Percentiles rank a stretch among this genome's conserved stretches.
Conservation (phyloP, 1,284 basidiomycete genomes). For the Rhodotorula sp. region DNA sequence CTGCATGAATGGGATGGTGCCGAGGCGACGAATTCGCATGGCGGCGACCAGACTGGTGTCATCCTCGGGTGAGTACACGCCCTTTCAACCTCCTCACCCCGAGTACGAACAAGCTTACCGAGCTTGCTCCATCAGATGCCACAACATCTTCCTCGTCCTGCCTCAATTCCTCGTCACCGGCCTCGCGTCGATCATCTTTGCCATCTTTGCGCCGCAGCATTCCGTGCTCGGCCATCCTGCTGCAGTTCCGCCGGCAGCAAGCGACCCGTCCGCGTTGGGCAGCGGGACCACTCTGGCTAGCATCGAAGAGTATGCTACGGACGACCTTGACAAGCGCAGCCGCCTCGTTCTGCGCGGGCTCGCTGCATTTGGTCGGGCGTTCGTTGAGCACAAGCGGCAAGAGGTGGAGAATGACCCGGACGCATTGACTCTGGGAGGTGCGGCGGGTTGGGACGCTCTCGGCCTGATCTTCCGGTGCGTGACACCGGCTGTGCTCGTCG, state of each 20-base stretch:
- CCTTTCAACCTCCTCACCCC: background rate
- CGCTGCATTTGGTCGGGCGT: background rate
- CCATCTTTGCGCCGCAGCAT: conserved; percentile 50
- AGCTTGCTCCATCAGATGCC: conserved; percentile 60
- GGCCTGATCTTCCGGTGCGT: conserved; percentile 42
- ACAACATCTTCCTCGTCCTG: conserved; percentile 81
- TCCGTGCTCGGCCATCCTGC: conserved; percentile 25
- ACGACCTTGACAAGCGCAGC: background rate
- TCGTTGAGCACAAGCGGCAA: background rate
- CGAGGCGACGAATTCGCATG: conserved; percentile 40
- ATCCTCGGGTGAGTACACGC: conserved; percentile 57
- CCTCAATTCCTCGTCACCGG: conserved; percentile 58
- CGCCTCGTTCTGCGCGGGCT: background rate
- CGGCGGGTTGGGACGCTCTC: conserved; percentile 37
- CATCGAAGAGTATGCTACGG: background rate
- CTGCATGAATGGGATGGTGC: conserved; percentile 14
- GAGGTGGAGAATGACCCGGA: background rate
- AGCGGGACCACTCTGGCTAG: background rate
- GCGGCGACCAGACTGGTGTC: conserved; percentile 80
- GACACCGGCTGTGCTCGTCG: background rate
- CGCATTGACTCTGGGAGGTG: background rate
- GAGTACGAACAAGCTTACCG: background rate
- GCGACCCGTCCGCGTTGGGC: background rate
- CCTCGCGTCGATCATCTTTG: conserved; percentile 55
- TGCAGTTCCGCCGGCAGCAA: background rate